Conservation (phyloP, 139 green algal genomes). For the Astrephomene gubernaculifera region DNA sequence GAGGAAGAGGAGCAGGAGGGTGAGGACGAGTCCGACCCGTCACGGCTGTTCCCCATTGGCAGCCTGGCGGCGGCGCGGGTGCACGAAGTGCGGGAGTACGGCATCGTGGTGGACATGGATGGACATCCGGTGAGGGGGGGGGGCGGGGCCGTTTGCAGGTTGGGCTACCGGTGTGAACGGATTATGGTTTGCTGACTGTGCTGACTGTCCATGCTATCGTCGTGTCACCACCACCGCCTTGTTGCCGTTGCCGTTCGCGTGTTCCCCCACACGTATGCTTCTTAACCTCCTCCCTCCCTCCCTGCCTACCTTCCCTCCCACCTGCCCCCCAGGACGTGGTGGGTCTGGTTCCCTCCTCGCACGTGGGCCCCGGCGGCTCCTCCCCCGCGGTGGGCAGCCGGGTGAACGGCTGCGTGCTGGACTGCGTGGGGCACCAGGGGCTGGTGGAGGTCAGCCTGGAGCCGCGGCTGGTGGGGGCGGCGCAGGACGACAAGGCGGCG, state of each 20-base stretch:
- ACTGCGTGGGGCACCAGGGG: slow-evolving; percentile 61
- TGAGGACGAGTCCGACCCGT: slow-evolving; percentile 28
- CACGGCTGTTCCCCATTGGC: slow-evolving; percentile 29
- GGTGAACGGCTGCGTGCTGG: slow-evolving; percentile 68
- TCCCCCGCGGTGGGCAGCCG: slow-evolving; percentile 12
- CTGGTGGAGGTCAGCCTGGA: slow-evolving; percentile 41
- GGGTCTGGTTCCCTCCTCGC: slow-evolving; percentile 16
- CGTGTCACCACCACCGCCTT: too few species aligned
- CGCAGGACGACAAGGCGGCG: neutral
- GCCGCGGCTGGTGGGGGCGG: slow-evolving; percentile 4
- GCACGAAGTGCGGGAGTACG: slow-evolving; percentile 79
- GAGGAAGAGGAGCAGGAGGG: too few species aligned
- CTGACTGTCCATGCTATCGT: too few species aligned
- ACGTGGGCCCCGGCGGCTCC: neutral
- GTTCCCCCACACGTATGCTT: neutral
- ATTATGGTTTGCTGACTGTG: too few species aligned
- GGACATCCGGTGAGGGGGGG: slow-evolving; percentile 49
- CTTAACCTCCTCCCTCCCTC: slow-evolving; percentile 41
- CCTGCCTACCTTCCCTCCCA: too few species aligned
- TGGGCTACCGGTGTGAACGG: neutral
- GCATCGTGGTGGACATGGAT: slow-evolving; percentile 79
- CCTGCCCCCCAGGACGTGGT: slow-evolving; percentile 48
- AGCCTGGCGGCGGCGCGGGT: slow-evolving; percentile 22
- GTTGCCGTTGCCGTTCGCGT: too few species aligned
- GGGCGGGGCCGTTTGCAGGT: slow-evolving; percentile 43